Evolutionary conservation across 495 filamentous ascomycete species (phyloP).

Genomic region (Podospora didyma): DNA sequence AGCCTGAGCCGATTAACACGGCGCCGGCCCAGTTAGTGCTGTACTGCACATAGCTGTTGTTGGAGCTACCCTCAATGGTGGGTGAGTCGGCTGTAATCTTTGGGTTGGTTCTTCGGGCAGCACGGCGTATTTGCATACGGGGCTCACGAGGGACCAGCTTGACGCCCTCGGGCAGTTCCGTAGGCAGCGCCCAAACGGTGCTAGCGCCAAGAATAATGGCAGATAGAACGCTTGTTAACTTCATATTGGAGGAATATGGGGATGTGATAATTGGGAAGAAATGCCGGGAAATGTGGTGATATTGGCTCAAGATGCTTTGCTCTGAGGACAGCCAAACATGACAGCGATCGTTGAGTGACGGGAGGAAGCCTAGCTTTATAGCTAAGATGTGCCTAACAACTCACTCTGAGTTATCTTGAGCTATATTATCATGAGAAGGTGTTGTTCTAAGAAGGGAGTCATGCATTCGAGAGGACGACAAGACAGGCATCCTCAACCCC

Average conservation of each 20-base stretch:
- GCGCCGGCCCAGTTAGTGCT: slow-evolving; percentile 17
- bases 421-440: slow-evolving; percentile 2
- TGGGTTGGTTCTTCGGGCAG: slow-evolving; percentile 2
- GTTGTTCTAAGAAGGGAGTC: neutral
- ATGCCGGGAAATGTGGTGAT: neutral
- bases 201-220: slow-evolving; percentile 8
- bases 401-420: neutral
- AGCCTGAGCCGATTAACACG: slow-evolving; percentile 37
- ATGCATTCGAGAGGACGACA: neutral
- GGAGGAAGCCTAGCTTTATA: neutral
- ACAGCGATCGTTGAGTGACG: neutral
- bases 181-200: slow-evolving; percentile 1
- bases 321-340: neutral
- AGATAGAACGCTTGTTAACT: slow-evolving; percentile 4
- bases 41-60: slow-evolving; percentile 51
- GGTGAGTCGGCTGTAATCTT: slow-evolving; percentile 14
- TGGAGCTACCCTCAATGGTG: slow-evolving; percentile 56
- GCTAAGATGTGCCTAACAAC: neutral
- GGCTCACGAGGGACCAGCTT: slow-evolving; percentile 6
- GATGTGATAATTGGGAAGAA: neutral
- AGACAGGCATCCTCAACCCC: neutral
- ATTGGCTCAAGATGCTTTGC: neutral
- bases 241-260: slow-evolving; percentile 11
- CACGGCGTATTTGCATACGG: slow-evolving; percentile 1
- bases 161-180: neutral